phyloP scores from a whole-genome alignment of 495 filamentous ascomycete species.

The Penicillium parvum region DNA sequence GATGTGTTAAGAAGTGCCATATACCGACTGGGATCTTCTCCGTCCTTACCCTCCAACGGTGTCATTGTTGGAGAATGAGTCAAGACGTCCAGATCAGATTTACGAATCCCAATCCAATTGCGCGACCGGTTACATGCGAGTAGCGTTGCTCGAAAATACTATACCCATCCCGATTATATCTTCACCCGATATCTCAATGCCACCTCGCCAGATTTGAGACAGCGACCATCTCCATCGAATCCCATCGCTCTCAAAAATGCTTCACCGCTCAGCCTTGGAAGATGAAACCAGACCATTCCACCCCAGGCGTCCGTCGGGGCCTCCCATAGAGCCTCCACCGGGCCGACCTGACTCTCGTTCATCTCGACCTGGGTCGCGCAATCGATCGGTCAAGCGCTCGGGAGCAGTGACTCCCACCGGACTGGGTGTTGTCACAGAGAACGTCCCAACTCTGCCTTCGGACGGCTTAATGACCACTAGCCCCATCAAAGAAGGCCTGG shows the following conservation, averaged over 20 bases:
- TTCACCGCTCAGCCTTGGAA: constrained; percentile 26
- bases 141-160: background rate
- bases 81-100: constrained; percentile 2
- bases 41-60: background rate
- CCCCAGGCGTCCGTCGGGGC: constrained; percentile 18
- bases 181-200: constrained; percentile 8
- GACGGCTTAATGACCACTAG: constrained; percentile 27
- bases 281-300: constrained; percentile 25
- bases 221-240: constrained; percentile 1
- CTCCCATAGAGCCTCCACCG: constrained; percentile 12
- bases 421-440: constrained; percentile 17
- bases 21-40: background rate
- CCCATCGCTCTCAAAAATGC: constrained; percentile 16
- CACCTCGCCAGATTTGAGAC: constrained; percentile 4
- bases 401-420: constrained; percentile 15
- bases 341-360: constrained; percentile 21
- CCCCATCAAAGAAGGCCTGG: constrained; percentile 58
- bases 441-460: constrained; percentile 8
- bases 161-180: background rate
- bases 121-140: constrained; percentile 1
- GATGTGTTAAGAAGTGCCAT: constrained; percentile 12
- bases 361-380: constrained; percentile 21
- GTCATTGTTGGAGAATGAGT: constrained; percentile 13
- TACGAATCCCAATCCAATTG: constrained; percentile 1
- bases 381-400: constrained; percentile 18